These are phyloP conservation scores for Mycena haematopus DNA, from an alignment of 768 basidiomycete genomes.

Conservation along the genomic window DNA sequence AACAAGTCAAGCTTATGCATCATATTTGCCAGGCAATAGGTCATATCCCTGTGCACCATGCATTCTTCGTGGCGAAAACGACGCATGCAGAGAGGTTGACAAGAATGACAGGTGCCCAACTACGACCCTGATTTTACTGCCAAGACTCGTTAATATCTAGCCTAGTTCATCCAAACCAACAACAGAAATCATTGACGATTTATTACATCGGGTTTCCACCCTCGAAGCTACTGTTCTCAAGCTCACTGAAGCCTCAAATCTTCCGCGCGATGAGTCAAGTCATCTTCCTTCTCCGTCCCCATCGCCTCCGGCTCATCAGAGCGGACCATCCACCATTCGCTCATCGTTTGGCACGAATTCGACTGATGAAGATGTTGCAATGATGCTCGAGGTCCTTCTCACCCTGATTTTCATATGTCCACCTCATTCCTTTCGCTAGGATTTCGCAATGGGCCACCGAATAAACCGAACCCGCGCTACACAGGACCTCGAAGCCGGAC, in stretches of 20 bases:
- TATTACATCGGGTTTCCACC: conserved; percentile 34
- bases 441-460: conserved; percentile 23
- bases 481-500: conserved; percentile 23
- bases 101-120: conserved; percentile 28
- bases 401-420: conserved; percentile 1
- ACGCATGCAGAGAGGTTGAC: conserved; percentile 36
- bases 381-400: conserved; percentile 35
- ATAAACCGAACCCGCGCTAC: conserved; percentile 31
- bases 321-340: conserved; percentile 24
- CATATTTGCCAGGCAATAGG: conserved; percentile 32
- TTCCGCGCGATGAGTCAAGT: conserved; percentile 3
- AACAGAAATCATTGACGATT: conserved; percentile 34
- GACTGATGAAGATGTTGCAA: conserved; percentile 35
- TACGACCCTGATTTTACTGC: neutral
- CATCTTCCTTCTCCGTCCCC: conserved; percentile 18
- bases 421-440: neutral
- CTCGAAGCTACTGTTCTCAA: conserved; percentile 33
- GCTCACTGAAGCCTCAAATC: conserved; percentile 26
- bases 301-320: conserved; percentile 6
- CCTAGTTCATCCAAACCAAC: conserved; percentile 16
- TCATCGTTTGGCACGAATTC: conserved; percentile 31
- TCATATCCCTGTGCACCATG: conserved; percentile 38
- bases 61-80: conserved; percentile 35
- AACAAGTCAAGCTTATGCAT: neutral
- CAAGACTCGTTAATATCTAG: neutral